Conservation (phyloP, 306 rosid genomes). For the Dryas alaskensis region DNA sequence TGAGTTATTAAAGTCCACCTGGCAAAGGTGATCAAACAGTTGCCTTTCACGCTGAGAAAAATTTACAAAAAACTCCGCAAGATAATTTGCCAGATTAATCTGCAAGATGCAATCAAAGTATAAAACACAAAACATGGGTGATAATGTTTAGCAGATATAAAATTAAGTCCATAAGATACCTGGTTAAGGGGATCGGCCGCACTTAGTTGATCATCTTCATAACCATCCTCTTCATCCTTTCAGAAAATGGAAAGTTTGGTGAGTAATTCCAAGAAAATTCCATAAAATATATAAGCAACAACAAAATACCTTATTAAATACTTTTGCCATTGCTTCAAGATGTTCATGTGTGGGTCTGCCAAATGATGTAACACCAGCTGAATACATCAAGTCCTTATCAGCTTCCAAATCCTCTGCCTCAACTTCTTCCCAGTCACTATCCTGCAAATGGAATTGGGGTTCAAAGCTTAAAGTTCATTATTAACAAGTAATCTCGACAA, state of each 20-base stretch:
- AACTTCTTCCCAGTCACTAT: conserved; percentile 92
- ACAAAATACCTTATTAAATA: conserved; percentile 61
- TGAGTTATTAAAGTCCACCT: conserved; percentile 40
- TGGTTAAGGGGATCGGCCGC: conserved; percentile 85
- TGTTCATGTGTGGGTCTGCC: conserved; percentile 62
- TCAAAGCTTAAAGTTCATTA: conserved; percentile 5
- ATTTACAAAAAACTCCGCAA: conserved; percentile 60
- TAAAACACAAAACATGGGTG: neutral
- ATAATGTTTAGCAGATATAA: neutral
- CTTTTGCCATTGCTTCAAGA: conserved; percentile 85
- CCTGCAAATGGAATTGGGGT: conserved; percentile 47
- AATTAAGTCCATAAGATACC: conserved; percentile 36
- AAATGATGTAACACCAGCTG: conserved; percentile 47
- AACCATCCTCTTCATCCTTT: conserved; percentile 74
- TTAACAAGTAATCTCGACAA: neutral
- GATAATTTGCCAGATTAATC: conserved; percentile 73
- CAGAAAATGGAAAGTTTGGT: conserved; percentile 29
- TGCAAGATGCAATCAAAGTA: conserved; percentile 31
- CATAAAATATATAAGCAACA: neutral
- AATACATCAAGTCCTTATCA: conserved; percentile 50
- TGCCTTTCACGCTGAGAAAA: conserved; percentile 60
- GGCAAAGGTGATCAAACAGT: conserved; percentile 55
- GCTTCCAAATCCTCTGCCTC: conserved; percentile 44
- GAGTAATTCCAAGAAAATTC: conserved; percentile 18
- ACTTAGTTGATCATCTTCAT: conserved; percentile 66